phyloP scores from a whole-genome alignment of 768 basidiomycete species.

The Leucosporidium yakuticum region DNA sequence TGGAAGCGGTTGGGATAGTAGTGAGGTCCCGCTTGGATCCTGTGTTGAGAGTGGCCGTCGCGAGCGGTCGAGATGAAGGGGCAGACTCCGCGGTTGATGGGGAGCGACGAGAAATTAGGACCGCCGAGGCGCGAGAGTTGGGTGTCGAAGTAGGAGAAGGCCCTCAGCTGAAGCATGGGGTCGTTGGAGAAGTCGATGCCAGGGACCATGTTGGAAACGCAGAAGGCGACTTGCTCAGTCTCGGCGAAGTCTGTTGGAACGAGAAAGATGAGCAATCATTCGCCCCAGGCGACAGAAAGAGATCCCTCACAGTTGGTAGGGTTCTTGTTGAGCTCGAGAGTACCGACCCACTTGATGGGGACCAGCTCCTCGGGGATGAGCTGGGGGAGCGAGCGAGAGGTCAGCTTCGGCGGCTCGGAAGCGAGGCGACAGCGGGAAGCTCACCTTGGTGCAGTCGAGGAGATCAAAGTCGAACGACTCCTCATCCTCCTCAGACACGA shows the following conservation, averaged over 20 bases:
- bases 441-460: conserved; percentile 68
- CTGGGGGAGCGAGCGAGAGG: conserved; percentile 50
- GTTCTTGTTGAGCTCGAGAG: conserved; percentile 52
- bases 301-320: conserved; percentile 34
- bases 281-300: too few relatives aligned
- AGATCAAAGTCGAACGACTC: conserved; percentile 81
- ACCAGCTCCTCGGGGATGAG: conserved; percentile 62
- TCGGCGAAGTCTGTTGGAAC: conserved; percentile 74
- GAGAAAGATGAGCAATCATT: background rate
- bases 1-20: conserved; percentile 75
- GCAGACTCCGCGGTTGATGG: conserved; percentile 74
- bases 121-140: conserved; percentile 69
- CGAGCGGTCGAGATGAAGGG: conserved; percentile 63
- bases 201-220: conserved; percentile 55
- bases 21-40: conserved; percentile 54
- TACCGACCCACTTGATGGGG: conserved; percentile 70
- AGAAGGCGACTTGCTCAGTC: conserved; percentile 83
- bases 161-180: conserved; percentile 56
- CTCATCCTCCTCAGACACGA: conserved; percentile 63
- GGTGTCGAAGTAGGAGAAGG: conserved; percentile 83
- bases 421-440: background rate
- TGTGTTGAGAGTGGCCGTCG: conserved; percentile 56
- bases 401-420: background rate
- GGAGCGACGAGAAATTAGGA: conserved; percentile 61
- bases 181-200: conserved; percentile 50